phyloP scores from a whole-genome alignment of 202 grass and related monocot genomes.

The Zoysia matrella region DNA sequence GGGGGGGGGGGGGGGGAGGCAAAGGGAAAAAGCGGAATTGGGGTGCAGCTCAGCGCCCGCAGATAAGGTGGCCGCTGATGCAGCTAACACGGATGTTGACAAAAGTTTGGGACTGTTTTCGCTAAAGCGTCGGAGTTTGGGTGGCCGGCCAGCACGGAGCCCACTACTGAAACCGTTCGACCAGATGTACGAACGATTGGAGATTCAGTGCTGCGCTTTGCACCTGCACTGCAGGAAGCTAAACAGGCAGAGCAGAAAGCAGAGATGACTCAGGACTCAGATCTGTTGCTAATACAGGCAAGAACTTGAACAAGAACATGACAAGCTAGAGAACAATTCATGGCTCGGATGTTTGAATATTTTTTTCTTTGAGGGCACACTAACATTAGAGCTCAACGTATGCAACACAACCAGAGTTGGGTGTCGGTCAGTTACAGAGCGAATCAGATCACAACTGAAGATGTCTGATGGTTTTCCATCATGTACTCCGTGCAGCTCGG shows the following conservation, averaged over 20 bases:
- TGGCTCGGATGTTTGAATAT: neutral
- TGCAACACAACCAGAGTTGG: neutral
- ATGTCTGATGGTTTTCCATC: slow-evolving; percentile 6
- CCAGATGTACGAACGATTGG: neutral
- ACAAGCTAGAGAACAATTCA: neutral
- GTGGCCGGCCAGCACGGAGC: neutral
- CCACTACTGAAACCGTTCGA: neutral
- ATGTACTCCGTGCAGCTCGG: neutral
- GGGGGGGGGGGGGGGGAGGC: too few relatives aligned
- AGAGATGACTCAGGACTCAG: neutral
- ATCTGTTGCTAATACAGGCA: too few relatives aligned
- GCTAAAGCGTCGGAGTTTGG: slow-evolving; percentile 15
- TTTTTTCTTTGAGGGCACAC: neutral
- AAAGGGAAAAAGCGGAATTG: too few relatives aligned
- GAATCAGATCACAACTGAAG: slow-evolving; percentile 4
- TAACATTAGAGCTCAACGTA: neutral
- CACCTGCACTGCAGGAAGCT: neutral
- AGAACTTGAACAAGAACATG: neutral
- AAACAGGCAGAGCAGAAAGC: neutral
- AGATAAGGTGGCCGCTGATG: too few relatives aligned
- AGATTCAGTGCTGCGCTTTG: neutral
- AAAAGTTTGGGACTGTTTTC: slow-evolving; percentile 1
- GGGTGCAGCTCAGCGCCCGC: too few relatives aligned
- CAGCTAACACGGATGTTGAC: too few relatives aligned
- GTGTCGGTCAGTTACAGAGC: neutral